These are phyloP conservation scores for Ogataea neopini DNA, from an alignment of 805 yeast species.

Conservation along the genomic window DNA sequence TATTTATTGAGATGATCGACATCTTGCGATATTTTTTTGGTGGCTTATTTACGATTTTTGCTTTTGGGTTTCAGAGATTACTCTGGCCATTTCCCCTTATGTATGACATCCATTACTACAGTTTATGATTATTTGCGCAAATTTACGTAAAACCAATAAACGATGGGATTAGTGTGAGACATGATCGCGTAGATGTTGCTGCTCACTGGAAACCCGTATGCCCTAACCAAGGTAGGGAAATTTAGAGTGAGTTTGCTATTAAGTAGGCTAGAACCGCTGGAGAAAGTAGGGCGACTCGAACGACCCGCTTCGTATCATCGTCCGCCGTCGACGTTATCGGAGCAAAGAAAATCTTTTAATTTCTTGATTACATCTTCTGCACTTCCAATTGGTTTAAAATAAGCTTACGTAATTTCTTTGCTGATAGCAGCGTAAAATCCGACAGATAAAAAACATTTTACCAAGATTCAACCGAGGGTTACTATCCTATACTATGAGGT, in stretches of 20 bases:
- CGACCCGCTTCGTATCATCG: too few species aligned
- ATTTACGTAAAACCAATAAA: neutral
- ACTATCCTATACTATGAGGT: neutral
- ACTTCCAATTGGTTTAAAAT: neutral
- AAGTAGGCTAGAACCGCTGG: too few species aligned
- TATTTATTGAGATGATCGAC: constrained; percentile 6
- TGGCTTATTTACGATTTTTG: neutral
- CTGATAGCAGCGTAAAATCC: neutral
- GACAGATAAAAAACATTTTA: neutral
- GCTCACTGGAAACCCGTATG: too few species aligned
- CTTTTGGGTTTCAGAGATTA: neutral
- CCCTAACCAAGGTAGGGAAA: too few species aligned
- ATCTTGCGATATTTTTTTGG: neutral
- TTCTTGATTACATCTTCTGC: neutral
- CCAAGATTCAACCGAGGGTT: neutral
- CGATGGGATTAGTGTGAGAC: too few species aligned
- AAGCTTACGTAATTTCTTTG: neutral
- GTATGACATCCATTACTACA: constrained; percentile 7
- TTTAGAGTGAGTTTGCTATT: too few species aligned
- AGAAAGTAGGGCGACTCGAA: too few species aligned
- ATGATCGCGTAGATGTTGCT: too few species aligned
- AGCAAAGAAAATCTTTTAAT: neutral
- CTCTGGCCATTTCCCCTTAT: neutral
- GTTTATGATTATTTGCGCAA: constrained; percentile 4
- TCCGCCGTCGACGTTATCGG: neutral